A percentile compares a stretch with the other conserved stretches of the same genome.
Conservation (phyloP, 768 basidiomycete genomes). For the Lactarius evosmus region DNA sequence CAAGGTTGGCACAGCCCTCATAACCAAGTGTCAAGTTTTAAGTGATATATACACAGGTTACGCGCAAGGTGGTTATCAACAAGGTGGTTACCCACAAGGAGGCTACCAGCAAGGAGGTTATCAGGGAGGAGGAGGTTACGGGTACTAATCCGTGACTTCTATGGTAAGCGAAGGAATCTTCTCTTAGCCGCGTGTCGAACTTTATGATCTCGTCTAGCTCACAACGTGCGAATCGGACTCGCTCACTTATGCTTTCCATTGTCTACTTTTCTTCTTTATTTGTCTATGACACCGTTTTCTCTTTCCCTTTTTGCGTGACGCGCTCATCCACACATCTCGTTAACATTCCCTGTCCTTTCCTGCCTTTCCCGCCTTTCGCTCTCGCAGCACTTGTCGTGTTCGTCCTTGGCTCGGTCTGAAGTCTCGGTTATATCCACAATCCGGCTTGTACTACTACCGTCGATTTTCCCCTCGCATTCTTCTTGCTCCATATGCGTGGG, state of each 20-base stretch:
- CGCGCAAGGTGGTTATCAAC: conserved; percentile 4
- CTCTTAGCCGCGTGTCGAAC: background rate
- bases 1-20: conserved; percentile 2
- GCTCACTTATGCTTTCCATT: conserved; percentile 19
- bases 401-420: conserved; percentile 38
- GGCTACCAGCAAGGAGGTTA: conserved; percentile 27
- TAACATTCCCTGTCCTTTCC: conserved; percentile 39
- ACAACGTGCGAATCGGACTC: conserved; percentile 9
- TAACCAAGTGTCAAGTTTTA: background rate
- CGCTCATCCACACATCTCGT: conserved; percentile 39
- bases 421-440: conserved; percentile 41
- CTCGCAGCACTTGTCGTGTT: conserved; percentile 41
- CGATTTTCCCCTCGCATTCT: background rate
- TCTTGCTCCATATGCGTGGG: conserved; percentile 27
- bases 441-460: conserved; percentile 46
- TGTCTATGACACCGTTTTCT: conserved; percentile 10
- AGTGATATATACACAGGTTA: background rate
- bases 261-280: conserved; percentile 22
- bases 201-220: background rate
- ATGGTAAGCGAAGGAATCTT: background rate
- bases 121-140: conserved; percentile 4
- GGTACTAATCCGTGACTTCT: conserved; percentile 26
- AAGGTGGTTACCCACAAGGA: conserved; percentile 3
- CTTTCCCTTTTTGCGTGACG: conserved; percentile 31
- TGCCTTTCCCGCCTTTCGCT: conserved; percentile 32